Conservation (phyloP, 805 yeast species). For the Saccharomyces cerevisiae region DNA sequence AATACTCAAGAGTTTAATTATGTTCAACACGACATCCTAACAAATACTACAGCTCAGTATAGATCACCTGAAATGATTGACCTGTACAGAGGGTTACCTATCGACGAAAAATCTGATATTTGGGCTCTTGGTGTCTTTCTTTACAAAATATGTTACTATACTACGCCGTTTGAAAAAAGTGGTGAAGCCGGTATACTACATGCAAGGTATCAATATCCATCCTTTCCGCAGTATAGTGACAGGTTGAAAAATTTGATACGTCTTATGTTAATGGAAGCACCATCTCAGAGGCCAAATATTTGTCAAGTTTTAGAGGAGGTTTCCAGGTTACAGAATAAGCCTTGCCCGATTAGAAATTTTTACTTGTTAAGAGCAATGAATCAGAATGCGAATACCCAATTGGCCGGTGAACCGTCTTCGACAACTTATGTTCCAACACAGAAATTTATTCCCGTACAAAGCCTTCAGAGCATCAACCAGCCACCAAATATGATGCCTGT, state of each 20-base stretch:
- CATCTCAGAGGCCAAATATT: constrained; percentile 65
- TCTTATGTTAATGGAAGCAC: constrained; percentile 56
- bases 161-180: constrained; percentile 68
- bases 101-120: constrained; percentile 74
- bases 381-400: background rate
- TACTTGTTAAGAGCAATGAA: constrained; percentile 25
- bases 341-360: constrained; percentile 37
- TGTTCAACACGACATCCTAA: constrained; percentile 61
- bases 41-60: constrained; percentile 79
- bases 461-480: background rate
- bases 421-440: background rate
- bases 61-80: constrained; percentile 82
- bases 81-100: constrained; percentile 55
- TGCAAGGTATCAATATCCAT: constrained; percentile 46
- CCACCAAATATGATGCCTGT: background rate
- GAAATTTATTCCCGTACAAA: background rate
- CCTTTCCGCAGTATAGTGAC: constrained; percentile 50
- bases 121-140: constrained; percentile 81
- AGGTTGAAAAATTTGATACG: constrained; percentile 58
- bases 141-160: constrained; percentile 71
- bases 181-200: constrained; percentile 59
- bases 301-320: constrained; percentile 66
- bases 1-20: constrained; percentile 50
- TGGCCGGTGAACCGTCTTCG: background rate
- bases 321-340: constrained; percentile 49